Evolutionary conservation across 2,329 filamentous ascomycete species (phyloP).

Genomic region (Ascocoryne sarcoides): DNA sequence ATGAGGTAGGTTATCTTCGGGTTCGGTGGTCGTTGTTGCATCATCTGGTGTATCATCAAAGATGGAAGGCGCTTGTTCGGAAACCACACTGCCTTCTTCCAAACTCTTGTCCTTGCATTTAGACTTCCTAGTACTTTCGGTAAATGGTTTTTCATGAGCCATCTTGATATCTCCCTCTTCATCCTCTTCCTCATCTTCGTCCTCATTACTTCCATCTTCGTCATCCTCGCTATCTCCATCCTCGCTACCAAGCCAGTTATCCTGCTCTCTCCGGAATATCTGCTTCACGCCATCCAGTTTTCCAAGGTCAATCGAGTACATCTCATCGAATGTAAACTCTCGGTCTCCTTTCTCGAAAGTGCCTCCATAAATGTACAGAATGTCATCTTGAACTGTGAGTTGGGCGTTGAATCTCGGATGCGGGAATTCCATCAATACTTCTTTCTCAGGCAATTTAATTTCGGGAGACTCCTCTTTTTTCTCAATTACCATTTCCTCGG

Average conservation of each 20-base stretch:
- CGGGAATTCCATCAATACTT: slow-evolving; percentile 73
- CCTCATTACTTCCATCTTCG: slow-evolving; percentile 44
- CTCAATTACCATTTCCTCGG: slow-evolving; percentile 41
- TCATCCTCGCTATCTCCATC: slow-evolving; percentile 53
- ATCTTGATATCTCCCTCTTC: slow-evolving; percentile 38
- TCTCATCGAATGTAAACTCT: slow-evolving; percentile 91
- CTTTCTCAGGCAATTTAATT: slow-evolving; percentile 48
- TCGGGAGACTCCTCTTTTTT: slow-evolving; percentile 42
- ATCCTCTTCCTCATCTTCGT: slow-evolving; percentile 35
- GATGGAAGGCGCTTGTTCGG: slow-evolving; percentile 36
- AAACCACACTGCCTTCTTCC: slow-evolving; percentile 33
- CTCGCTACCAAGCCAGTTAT: slow-evolving; percentile 71
- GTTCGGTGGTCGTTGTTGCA: slow-evolving; percentile 9
- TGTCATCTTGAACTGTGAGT: slow-evolving; percentile 82
- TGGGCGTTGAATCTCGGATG: slow-evolving; percentile 88
- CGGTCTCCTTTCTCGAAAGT: slow-evolving; percentile 92
- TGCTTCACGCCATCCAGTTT: slow-evolving; percentile 92
- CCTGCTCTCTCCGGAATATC: slow-evolving; percentile 74
- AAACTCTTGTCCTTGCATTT: slow-evolving; percentile 42
- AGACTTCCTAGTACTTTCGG: slow-evolving; percentile 41
- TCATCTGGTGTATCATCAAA: slow-evolving; percentile 43
- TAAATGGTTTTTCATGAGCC: slow-evolving; percentile 25
- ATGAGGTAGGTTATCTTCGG: slow-evolving; percentile 28
- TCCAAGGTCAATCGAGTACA: slow-evolving; percentile 88
- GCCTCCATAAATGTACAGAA: slow-evolving; percentile 88